A percentile compares a stretch with the other conserved stretches of the same genome.
phyloP scores from a whole-genome alignment of 2,329 filamentous ascomycete genomes.

The Knoxdaviesia capensis region DNA sequence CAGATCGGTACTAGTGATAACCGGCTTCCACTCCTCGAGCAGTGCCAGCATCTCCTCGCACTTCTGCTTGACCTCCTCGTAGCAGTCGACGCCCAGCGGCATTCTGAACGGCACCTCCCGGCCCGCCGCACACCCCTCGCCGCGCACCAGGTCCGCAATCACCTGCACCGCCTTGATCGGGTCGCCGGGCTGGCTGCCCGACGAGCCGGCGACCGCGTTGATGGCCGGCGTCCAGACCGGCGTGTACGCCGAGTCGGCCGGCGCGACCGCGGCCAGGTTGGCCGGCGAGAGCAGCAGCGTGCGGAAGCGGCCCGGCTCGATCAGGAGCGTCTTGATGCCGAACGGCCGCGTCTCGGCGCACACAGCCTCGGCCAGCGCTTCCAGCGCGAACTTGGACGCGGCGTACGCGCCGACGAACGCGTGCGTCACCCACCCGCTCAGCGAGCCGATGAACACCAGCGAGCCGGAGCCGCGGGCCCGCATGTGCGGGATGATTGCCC shows the following conservation, averaged over 20 bases:
- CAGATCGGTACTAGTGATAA: too few species aligned
- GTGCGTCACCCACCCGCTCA: slow-evolving; percentile 18
- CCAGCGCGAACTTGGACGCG: slow-evolving; percentile 24
- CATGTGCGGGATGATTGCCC: slow-evolving; percentile 25
- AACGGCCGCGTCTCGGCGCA: slow-evolving; percentile 22
- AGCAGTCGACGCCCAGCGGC: too few species aligned
- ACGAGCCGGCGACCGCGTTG: too few species aligned
- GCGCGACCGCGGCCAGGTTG: too few species aligned
- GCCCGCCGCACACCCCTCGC: too few species aligned
- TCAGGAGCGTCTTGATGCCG: slow-evolving; percentile 17
- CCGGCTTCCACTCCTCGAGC: too few species aligned
- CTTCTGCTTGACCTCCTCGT: too few species aligned
- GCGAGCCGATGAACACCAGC: slow-evolving; percentile 24
- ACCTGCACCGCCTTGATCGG: slow-evolving; percentile 15
- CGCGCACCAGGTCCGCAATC: slow-evolving; percentile 7
- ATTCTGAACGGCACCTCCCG: too few species aligned
- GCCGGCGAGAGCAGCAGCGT: slow-evolving; percentile 10
- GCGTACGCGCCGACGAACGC: slow-evolving; percentile 16
- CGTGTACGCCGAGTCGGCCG: too few species aligned
- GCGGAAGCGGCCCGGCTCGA: slow-evolving; percentile 33
- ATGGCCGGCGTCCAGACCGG: too few species aligned
- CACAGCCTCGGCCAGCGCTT: slow-evolving; percentile 22
- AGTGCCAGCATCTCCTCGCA: too few species aligned
- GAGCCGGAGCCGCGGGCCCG: slow-evolving; percentile 18
- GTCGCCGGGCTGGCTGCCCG: slow-evolving; percentile 11